These are phyloP conservation scores for Chaetomium globosum DNA, from an alignment of 2,329 filamentous ascomycete genomes.

Conservation along the genomic window DNA sequence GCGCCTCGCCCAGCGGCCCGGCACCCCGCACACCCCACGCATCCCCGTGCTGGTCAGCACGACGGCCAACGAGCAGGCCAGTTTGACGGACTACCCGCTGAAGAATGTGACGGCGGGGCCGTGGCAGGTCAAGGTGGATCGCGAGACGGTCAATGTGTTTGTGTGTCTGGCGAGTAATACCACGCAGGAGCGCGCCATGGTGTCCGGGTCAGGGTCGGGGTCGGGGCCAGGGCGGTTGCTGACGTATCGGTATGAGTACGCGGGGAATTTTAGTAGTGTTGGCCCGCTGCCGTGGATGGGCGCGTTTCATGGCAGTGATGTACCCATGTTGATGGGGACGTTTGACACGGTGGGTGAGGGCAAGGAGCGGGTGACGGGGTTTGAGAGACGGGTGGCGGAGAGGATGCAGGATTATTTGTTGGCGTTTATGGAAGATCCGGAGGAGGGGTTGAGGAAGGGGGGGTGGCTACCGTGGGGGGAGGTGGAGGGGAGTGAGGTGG, in stretches of 20 bases:
- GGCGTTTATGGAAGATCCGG: constrained; percentile 35
- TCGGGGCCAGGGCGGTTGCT: constrained; percentile 24
- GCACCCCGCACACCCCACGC: constrained; percentile 28
- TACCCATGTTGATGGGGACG: constrained; percentile 35
- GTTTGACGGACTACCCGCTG: constrained; percentile 38
- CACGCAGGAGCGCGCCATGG: constrained; percentile 24
- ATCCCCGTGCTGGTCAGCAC: constrained; percentile 41
- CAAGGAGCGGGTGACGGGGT: constrained; percentile 20
- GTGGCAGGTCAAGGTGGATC: constrained; percentile 34
- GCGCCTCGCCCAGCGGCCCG: constrained; percentile 34
- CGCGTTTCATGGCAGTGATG: constrained; percentile 37
- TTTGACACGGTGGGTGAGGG: constrained; percentile 20
- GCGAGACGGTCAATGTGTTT: constrained; percentile 34
- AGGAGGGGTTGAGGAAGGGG: constrained; percentile 29
- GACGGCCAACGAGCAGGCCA: constrained; percentile 42
- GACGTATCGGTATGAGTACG: constrained; percentile 48
- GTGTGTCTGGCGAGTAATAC: constrained; percentile 38
- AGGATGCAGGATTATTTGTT: constrained; percentile 37
- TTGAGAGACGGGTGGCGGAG: constrained; percentile 33
- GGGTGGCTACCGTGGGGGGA: constrained; percentile 36
- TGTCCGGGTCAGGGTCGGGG: background rate
- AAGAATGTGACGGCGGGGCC: constrained; percentile 40
- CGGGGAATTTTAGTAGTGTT: constrained; percentile 46
- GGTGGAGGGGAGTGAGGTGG: constrained; percentile 12
- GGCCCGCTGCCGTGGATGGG: constrained; percentile 46